Evolutionary conservation across 163 green algal genomes (phyloP).

Genomic region (Scenedesmus sp.): DNA sequence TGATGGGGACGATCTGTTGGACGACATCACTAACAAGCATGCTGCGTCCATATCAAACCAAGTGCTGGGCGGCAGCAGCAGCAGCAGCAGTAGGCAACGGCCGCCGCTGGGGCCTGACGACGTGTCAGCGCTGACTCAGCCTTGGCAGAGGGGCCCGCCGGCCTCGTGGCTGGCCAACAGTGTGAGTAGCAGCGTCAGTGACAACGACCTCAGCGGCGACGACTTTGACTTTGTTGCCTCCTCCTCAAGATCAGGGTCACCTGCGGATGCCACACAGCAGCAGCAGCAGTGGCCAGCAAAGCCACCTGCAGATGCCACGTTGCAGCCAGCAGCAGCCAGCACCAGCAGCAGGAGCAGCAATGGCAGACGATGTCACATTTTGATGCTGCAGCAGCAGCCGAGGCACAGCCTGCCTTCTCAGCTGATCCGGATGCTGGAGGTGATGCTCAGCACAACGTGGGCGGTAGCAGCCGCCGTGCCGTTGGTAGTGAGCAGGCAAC

Average conservation of each 20-base stretch:
- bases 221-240: constrained; percentile 35
- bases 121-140: constrained; percentile 5
- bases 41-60: not conserved
- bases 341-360: constrained; percentile 11
- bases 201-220: constrained; percentile 23
- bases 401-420: not conserved
- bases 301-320: not conserved
- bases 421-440: not conserved
- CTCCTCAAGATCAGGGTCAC: not conserved
- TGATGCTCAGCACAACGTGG: not conserved
- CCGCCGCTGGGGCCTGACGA: not conserved
- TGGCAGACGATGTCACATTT: not conserved
- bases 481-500: not conserved
- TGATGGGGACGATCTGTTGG: constrained; percentile 22
- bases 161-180: constrained; percentile 18
- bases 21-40: not conserved
- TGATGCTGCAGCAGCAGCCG: not conserved
- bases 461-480: not conserved
- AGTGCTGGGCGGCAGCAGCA: not conserved
- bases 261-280: not conserved
- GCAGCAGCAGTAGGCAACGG: constrained; percentile 23
- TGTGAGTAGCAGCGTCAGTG: constrained; percentile 7
- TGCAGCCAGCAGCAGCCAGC: not conserved
- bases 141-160: constrained; percentile 15
- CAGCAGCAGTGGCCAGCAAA: constrained; percentile 28